A percentile compares a stretch with the other conserved stretches of the same genome.
Conservation (phyloP, 345 rosid species). For the Melaleuca alternifolia region DNA sequence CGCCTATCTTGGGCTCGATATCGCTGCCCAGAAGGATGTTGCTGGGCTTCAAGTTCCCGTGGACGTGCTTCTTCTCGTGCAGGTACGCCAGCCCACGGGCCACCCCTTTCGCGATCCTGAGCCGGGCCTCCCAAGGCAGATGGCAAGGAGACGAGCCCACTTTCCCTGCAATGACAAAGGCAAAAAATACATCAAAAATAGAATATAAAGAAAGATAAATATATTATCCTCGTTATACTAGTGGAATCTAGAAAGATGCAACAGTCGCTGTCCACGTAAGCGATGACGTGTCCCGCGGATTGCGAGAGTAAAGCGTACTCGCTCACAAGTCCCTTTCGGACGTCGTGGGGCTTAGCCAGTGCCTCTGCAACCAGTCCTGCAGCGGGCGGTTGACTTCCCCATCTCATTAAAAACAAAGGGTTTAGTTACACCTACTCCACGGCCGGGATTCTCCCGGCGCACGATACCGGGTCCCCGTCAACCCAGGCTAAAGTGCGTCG, state of each 20-base stretch:
- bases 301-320: neutral
- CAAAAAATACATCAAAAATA: neutral
- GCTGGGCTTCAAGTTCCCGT: constrained; percentile 84
- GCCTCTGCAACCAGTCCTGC: neutral
- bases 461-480: neutral
- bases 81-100: constrained; percentile 75
- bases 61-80: constrained; percentile 84
- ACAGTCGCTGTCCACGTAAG: neutral
- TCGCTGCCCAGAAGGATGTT: constrained; percentile 65
- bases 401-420: constrained; percentile 40
- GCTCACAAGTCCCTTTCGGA: neutral
- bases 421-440: constrained; percentile 44
- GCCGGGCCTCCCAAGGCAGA: constrained; percentile 82
- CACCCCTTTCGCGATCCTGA: constrained; percentile 68
- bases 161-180: constrained; percentile 37
- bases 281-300: neutral
- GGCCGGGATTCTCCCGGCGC: neutral
- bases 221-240: neutral
- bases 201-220: neutral
- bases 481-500: neutral
- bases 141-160: constrained; percentile 77
- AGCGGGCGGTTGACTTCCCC: constrained; percentile 40
- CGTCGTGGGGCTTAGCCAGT: neutral
- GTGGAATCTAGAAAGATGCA: neutral
- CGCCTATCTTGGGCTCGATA: constrained; percentile 78